phyloP scores from a whole-genome alignment of 2,329 filamentous ascomycete genomes.

The Colletotrichum filicis region DNA sequence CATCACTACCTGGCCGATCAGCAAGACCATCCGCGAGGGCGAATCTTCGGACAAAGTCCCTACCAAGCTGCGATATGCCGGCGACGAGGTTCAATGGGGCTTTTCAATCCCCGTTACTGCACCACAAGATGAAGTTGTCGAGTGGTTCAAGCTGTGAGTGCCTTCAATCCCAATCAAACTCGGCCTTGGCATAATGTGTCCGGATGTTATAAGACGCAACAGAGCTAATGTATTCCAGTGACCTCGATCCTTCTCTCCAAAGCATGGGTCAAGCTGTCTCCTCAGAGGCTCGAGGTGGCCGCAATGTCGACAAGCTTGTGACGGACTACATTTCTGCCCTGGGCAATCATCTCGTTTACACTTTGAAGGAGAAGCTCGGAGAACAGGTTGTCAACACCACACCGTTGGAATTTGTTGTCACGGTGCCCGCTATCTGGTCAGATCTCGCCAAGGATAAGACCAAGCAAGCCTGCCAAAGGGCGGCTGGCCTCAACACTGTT shows the following conservation, averaged over 20 bases:
- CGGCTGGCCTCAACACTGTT: slow-evolving; percentile 43
- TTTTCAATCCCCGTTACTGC: slow-evolving; percentile 57
- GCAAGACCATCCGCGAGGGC: slow-evolving; percentile 46
- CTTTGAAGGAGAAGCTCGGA: slow-evolving; percentile 55
- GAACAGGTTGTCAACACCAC: slow-evolving; percentile 53
- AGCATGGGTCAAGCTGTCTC: slow-evolving; percentile 44
- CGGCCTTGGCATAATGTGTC: fast-evolving
- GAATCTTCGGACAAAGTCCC: slow-evolving; percentile 59
- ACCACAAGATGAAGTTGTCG: slow-evolving; percentile 49
- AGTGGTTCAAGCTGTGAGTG: slow-evolving; percentile 63
- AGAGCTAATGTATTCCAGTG: slow-evolving; percentile 37
- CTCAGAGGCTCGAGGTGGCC: slow-evolving; percentile 42
- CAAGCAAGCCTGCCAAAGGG: slow-evolving; percentile 53
- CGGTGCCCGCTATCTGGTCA: slow-evolving; percentile 69
- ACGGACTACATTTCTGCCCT: slow-evolving; percentile 61
- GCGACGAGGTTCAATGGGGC: slow-evolving; percentile 59
- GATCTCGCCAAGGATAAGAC: slow-evolving; percentile 64
- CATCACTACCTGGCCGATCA: slow-evolving; percentile 58
- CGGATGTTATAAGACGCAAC: too few species aligned
- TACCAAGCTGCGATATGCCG: slow-evolving; percentile 57
- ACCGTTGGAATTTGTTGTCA: slow-evolving; percentile 64
- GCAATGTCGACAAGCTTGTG: slow-evolving; percentile 52
- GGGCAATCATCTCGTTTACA: slow-evolving; percentile 58
- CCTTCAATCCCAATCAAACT: slow-evolving; percentile 1
- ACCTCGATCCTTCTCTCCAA: slow-evolving; percentile 50